Evolutionary conservation across 768 basidiomycete species (phyloP).

Genomic region (Lactifluus volemus): DNA sequence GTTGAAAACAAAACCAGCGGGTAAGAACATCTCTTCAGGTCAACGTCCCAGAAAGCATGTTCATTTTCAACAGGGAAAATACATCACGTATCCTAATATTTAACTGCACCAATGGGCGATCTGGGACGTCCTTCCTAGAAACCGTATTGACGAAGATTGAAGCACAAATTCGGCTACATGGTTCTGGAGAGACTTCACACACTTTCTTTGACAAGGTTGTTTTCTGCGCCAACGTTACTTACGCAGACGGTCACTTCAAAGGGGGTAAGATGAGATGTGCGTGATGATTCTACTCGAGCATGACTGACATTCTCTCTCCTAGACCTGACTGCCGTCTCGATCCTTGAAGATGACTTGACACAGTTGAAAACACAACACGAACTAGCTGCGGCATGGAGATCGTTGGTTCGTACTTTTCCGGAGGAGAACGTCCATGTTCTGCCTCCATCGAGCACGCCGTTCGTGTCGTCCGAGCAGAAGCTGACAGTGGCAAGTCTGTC

Average conservation of each 20-base stretch:
- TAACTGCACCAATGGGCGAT: constrained; percentile 90
- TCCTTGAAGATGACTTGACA: constrained; percentile 51
- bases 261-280: constrained; percentile 49
- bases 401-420: constrained; percentile 54
- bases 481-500: constrained; percentile 24
- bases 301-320: constrained; percentile 14
- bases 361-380: constrained; percentile 69
- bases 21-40: neutral
- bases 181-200: constrained; percentile 30
- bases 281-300: neutral
- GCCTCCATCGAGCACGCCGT: constrained; percentile 89
- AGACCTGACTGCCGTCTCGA: constrained; percentile 75
- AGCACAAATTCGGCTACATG: constrained; percentile 36
- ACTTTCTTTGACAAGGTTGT: constrained; percentile 77
- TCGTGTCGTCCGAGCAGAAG: constrained; percentile 43
- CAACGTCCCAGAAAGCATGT: neutral
- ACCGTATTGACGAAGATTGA: constrained; percentile 46
- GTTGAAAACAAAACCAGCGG: constrained; percentile 26
- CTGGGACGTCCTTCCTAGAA: constrained; percentile 62
- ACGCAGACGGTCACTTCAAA: constrained; percentile 81
- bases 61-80: constrained; percentile 21
- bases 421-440: constrained; percentile 61
- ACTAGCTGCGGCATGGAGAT: constrained; percentile 65
- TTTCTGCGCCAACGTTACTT: constrained; percentile 96
- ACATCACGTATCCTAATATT: constrained; percentile 67